Conservation (phyloP, 306 rosid genomes). For the Sphenostylis stenocarpa region DNA sequence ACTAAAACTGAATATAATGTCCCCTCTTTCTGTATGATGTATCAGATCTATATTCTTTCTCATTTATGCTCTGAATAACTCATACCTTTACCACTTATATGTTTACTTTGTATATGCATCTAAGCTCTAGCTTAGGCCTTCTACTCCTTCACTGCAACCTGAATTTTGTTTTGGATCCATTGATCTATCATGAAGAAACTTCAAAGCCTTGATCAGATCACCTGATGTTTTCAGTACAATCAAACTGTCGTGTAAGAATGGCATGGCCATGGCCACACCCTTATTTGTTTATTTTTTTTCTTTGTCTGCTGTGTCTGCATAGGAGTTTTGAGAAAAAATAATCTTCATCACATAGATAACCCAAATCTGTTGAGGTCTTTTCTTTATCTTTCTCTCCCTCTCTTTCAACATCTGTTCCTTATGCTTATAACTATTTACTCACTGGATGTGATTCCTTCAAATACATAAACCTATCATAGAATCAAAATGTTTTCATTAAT, state of each 20-base stretch:
- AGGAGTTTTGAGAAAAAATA: background rate
- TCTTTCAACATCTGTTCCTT: background rate
- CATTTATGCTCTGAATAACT: background rate
- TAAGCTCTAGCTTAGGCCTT: background rate
- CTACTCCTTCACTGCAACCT: background rate
- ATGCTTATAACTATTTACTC: too few species aligned
- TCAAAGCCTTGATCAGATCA: background rate
- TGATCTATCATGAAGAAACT: background rate
- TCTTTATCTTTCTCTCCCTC: too few species aligned
- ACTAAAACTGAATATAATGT: constrained; percentile 5
- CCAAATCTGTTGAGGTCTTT: background rate
- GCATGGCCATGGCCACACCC: background rate
- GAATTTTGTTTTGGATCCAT: background rate
- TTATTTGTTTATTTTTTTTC: too few species aligned
- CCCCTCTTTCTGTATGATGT: background rate
- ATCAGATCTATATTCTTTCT: background rate
- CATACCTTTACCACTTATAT: background rate
- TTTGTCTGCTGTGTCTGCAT: background rate
- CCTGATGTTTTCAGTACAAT: background rate
- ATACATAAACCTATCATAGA: too few species aligned
- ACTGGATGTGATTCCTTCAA: too few species aligned
- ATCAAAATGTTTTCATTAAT: background rate
- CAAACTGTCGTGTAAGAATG: background rate
- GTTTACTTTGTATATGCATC: background rate
- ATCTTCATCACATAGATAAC: background rate